Base-by-base conservation (phyloP, 768 basidiomycete genomes). In the Naganishia friedmannii region DNA sequence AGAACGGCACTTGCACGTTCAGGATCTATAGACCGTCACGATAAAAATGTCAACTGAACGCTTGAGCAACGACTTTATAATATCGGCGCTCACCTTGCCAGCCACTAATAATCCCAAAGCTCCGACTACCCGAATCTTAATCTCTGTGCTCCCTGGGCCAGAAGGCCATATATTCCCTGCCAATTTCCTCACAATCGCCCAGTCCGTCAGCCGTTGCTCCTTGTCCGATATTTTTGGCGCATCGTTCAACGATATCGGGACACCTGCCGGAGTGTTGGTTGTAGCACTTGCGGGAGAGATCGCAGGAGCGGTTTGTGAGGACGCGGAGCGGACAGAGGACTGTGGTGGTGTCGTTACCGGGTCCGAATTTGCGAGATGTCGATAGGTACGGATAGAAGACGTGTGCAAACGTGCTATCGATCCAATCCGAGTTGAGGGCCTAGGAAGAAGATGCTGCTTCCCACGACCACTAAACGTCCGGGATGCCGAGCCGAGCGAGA, bases 1-100 rank as follows among this genome's bases (percentile, higher is more conserved):
- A 83, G 74, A 92, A 86, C 0, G 96, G 96, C n/a, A 99, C 94
- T 85, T 98, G 95, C 0, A 99, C 96, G 78, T 97, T 99, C 68
- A 97, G 82, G 53, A 96, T 82, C 93, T 93, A 67, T 53, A 31
- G 17, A 57, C 21, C n/a, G 7, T 15, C 34, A 10, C 58, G 15
- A 48, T 17, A 53, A 17, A n/a, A 32, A n/a, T 17, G 21, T 53
- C 53, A 56, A 21, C 3, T 17, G 60, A 53, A 31, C 2, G 57
- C 53, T 26, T 45, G 42, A 17, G 15, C 15, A 17, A 42, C 42
- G n/a, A n/a, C n/a, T n/a, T 10, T 42, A 13, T 17, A 42, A n/a
- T 23, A 39, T 7, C 60, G 4, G 19, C 29, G 76, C 85, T 67
- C 65, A 93, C 92, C 86, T 99, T 99, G 65, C 92, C 93, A 19